Conservation (phyloP, 129 eudicot genomes). For the Artemisia annua region DNA sequence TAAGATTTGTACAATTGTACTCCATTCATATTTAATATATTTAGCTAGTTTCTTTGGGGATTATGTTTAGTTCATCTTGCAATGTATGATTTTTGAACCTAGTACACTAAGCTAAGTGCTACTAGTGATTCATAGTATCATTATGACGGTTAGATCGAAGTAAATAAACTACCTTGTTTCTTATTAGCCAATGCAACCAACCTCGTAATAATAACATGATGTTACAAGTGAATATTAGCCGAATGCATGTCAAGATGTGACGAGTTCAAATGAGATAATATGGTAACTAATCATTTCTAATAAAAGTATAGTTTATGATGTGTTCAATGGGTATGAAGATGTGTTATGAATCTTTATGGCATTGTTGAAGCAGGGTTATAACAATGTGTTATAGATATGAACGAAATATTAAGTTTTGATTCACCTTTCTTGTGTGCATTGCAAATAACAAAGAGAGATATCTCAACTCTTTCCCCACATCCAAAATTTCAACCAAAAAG, state of each 20-base stretch:
- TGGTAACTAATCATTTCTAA: neutral
- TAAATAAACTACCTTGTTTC: neutral
- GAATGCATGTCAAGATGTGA: neutral
- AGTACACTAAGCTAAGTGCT: neutral
- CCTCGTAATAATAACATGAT: slow-evolving; percentile 11
- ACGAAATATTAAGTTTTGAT: slow-evolving; percentile 20
- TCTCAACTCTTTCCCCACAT: slow-evolving; percentile 28
- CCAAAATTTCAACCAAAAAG: slow-evolving; percentile 17
- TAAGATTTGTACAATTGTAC: too few relatives aligned
- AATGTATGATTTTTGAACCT: neutral
- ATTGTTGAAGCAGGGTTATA: slow-evolving; percentile 14
- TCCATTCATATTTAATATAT: too few relatives aligned
- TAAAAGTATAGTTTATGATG: neutral
- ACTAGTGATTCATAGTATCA: neutral
- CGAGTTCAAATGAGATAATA: neutral
- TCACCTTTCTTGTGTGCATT: slow-evolving; percentile 23
- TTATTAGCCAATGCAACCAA: slow-evolving; percentile 6
- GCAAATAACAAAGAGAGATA: slow-evolving; percentile 21
- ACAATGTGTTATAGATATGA: slow-evolving; percentile 29
- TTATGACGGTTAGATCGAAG: neutral
- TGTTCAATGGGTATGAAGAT: neutral
- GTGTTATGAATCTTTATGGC: slow-evolving; percentile 7
- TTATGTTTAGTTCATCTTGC: neutral
- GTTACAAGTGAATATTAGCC: slow-evolving; percentile 10
- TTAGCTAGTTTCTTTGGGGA: too few relatives aligned